Evolutionary conservation across 2,329 filamentous ascomycete genomes (phyloP), one percentile per base, ranked within the genome.

Genomic region (Exophiala spinifera): DNA sequence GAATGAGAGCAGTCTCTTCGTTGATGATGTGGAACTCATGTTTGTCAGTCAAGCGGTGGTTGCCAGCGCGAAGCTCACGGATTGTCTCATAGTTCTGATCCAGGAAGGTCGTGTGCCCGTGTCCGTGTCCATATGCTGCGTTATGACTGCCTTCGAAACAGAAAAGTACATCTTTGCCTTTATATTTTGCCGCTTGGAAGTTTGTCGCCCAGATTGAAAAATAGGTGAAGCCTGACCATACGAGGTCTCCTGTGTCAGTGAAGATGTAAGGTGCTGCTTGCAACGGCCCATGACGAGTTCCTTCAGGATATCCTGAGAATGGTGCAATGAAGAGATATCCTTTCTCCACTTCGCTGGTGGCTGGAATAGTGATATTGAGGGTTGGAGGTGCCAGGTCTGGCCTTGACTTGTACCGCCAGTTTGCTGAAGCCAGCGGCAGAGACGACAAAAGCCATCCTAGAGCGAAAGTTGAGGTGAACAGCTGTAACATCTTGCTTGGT

Each of bases 71-170:
- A 4, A 84, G 68, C 61, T 80, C 77, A 1, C 74, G 72, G 47
- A 82, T 75, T 0, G 76, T 79, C 65, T 82, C 76, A 60, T 83
- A 84, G 44, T 77, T 72, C 63, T 79, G 71, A 54, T 82, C 71
- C 56, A 84, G 52, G 23, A 83, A 73, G 0, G 76, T 79, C 20
- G 74, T 72, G 58, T 81, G 78, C 1, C 80, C 80, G 55, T 81
- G 77, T 0, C 79, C 79, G 61, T 80, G 78, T 2, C 55, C 55
- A 31, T 53, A 51, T 2, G 55, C 55, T n/a, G 46, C 51, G 23
- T 53, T 53, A 37, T 53, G 51, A 20, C 51, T 55, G 2, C 52
- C 52, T 28, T 51, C 51, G 19, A 53, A 58, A 43, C 51, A 51
- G 47, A 55, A 55, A 19, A 58, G 55, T n/a, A 58, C 50, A 19